Conservation (phyloP, 2,329 filamentous ascomycete genomes). For the Fusarium phyllophilum region DNA sequence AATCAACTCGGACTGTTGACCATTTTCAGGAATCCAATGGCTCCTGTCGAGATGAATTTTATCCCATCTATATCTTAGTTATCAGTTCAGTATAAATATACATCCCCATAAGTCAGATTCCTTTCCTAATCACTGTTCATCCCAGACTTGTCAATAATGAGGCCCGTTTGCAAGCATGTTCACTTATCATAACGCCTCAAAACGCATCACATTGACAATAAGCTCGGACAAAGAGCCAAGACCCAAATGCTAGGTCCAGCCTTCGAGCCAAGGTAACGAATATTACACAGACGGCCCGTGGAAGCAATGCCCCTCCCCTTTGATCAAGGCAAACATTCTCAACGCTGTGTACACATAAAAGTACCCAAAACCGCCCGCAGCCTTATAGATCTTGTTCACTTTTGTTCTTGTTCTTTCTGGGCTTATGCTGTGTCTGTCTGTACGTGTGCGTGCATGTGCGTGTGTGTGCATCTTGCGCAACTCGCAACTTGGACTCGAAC, state of each 20-base stretch:
- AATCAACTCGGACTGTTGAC: background rate
- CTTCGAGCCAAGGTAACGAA: background rate
- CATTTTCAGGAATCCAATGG: background rate
- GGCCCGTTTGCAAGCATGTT: background rate
- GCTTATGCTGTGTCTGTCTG: conserved; percentile 28
- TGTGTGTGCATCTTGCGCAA: conserved; percentile 29
- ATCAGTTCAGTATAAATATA: background rate
- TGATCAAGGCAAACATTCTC: conserved; percentile 4
- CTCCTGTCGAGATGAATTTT: background rate
- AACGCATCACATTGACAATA: background rate
- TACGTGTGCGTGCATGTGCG: conserved; percentile 11
- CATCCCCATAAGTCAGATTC: background rate
- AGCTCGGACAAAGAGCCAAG: background rate
- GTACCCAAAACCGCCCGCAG: background rate
- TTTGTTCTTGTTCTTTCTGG: background rate
- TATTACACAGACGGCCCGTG: conserved; percentile 10
- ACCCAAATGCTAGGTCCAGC: background rate
- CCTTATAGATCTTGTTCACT: background rate
- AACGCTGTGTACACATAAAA: background rate
- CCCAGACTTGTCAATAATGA: background rate
- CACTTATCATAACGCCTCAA: background rate
- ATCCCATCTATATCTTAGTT: background rate
- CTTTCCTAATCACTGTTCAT: background rate
- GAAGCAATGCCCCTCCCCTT: conserved; percentile 17
- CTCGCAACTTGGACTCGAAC: conserved; percentile 40